phyloP scores from a whole-genome alignment of 495 filamentous ascomycete species.

The Diplogelasinospora grovesii region DNA sequence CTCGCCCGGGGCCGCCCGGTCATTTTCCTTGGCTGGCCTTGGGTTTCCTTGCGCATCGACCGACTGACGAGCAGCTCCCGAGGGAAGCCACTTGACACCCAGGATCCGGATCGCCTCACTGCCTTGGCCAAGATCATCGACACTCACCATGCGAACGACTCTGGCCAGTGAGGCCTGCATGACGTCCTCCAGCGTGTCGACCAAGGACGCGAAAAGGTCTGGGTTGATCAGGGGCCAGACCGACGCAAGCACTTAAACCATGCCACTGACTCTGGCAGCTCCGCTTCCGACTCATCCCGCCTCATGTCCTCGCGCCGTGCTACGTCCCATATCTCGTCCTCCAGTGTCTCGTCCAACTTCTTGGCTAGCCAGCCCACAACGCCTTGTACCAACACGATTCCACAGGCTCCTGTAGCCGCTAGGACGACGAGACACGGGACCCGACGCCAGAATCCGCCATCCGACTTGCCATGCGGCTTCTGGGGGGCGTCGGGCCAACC shows the following conservation, averaged over 20 bases:
- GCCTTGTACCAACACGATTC: conserved; percentile 32
- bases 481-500: no score
- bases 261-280: conserved; percentile 52
- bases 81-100: conserved; percentile 59
- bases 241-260: conserved; percentile 61
- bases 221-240: conserved; percentile 68
- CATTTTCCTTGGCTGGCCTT: conserved; percentile 29
- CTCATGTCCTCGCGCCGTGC: conserved; percentile 41
- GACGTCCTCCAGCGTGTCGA: conserved; percentile 62
- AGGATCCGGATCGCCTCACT: conserved; percentile 58
- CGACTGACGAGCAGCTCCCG: conserved; percentile 53
- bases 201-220: conserved; percentile 56
- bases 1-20: conserved; percentile 43
- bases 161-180: conserved; percentile 64
- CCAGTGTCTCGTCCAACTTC: conserved; percentile 47
- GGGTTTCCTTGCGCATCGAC: conserved; percentile 50
- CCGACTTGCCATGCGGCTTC: not conserved
- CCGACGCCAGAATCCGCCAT: not conserved
- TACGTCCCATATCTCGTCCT: conserved; percentile 58
- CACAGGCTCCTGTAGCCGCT: conserved; percentile 21
- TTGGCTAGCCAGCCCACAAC: conserved; percentile 48
- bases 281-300: conserved; percentile 24
- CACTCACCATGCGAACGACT: conserved; percentile 58
- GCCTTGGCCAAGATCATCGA: conserved; percentile 64
- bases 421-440: conserved; percentile 14